Base-by-base conservation (phyloP, 768 basidiomycete genomes). In the Termitomyces sp. region DNA sequence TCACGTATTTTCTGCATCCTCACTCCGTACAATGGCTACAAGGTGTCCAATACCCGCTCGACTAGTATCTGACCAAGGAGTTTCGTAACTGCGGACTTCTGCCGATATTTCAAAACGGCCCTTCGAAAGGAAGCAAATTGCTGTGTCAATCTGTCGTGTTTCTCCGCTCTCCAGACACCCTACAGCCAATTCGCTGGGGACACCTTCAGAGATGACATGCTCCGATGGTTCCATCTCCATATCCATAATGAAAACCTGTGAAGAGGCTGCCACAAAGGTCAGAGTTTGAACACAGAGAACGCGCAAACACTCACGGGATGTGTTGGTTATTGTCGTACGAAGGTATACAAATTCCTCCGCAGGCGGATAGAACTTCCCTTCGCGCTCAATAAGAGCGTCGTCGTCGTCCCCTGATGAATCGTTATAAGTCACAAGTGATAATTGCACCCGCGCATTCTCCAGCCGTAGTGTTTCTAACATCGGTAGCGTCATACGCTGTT, bases 391-490 rank as follows among this genome's bases (percentile, higher is more conserved):
- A 38, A 77, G 60, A 1, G 61, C 62, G 55, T 52, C 65, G 55
- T 52, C 65, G 55, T 43, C 55, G 41, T 52, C 63, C 55, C 60
- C 61, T 46, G 48, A 47, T 50, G 58, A 63, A 33, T 57, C 62
- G 13, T 67, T 67, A 56, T 75, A 72, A 28, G 62, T 65, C 5
- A 68, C 65, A 41, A 93, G 69, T 0, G 76, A 76, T 60, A 96
- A 65, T 4, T 78, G 70, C 28, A 96, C 74, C 6, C 75, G 77
- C 11, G 86, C 82, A 7, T 80, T 76, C 63, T 94, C 87, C 36
- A 81, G 81, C 28, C 86, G 86, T 41, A 97, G 71, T 24, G 82
- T 80, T 52, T 92, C 85, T 16, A 97, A 74, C 89, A 97, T 94
- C 0, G 81, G 82, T 49, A 82, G 66, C 3, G 91, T 86, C 73